Evolutionary conservation across 2,329 filamentous ascomycete genomes (phyloP).

Genomic region (Alternaria hordeiaustralica): DNA sequence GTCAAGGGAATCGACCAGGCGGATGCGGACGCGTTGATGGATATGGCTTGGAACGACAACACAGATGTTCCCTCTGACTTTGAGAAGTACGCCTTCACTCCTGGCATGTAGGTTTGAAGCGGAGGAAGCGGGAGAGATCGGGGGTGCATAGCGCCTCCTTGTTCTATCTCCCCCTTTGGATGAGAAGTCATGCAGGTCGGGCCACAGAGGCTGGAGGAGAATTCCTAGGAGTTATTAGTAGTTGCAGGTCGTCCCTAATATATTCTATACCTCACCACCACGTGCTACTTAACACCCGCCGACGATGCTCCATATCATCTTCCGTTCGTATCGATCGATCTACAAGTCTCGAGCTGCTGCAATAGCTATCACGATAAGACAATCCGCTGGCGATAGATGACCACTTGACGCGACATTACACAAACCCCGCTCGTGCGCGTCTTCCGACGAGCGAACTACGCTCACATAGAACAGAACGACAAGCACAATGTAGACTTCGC

Average conservation of each 20-base stretch:
- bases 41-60: neutral
- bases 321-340: no score
- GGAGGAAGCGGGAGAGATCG: neutral
- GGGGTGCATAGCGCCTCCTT: neutral
- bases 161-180: neutral
- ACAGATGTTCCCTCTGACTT: neutral
- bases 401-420: no score
- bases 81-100: neutral
- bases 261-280: no score
- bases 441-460: no score
- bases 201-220: neutral
- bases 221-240: neutral
- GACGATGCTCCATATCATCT: no score
- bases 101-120: neutral
- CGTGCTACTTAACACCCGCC: no score
- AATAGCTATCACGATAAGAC: no score
- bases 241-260: no score
- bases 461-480: no score
- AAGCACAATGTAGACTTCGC: neutral
- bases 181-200: neutral
- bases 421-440: no score
- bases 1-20: neutral
- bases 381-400: no score
- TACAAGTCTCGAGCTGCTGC: no score
- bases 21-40: neutral